Evolutionary conservation across 1,284 basidiomycete genomes (phyloP), one percentile per base, ranked within the genome.

Genomic region (Microbotryum scabiosae): DNA sequence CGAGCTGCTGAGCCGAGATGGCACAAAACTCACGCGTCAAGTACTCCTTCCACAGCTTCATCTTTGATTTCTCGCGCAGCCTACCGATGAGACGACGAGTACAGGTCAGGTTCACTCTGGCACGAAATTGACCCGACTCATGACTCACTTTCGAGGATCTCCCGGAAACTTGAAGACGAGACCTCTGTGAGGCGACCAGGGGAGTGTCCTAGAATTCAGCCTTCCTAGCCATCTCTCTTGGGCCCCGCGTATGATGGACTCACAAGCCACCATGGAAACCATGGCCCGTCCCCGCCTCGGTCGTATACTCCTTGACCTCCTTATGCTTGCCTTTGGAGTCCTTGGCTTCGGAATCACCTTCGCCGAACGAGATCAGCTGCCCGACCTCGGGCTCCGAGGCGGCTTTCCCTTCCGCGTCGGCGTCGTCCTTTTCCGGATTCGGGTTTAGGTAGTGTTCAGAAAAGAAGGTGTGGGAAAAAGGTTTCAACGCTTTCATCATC

Each of bases 31-130:
- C 71, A 92, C 90, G 79, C 70, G 82, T 79, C 45, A 94, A 80
- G 75, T 98, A 98, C 59, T 85, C 84, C 23, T 85, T 86, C 96
- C 96, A 99, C 16, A 98, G 82, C 75, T 96, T 97, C 71, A 96
- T 86, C 76, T 99, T 99, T 48, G 90, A 96, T 59, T 90, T 89
- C 77, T 99, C 96, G 36, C 94, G 84, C 65, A 97, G 80, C 76
- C 87, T 90, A 69, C 8, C 51, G 48, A 44, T 60, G 26, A 73
- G 59, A 72, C 75, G 12, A 74, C 72, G 0, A 75, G 70, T 25
- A 73, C 74, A 25, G 9, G 4, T 30, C 23, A 21, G 69, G 68
- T 49, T 47, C 23, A n/a, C 23, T 47, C 23, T 25, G 46, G n/a
- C 60, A 62, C 43, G 62, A 61, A 59, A 49, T 28, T 54, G 48